These are phyloP conservation scores for Fomes fomentarius DNA, from an alignment of 1,284 basidiomycete genomes.

Conservation along the genomic window DNA sequence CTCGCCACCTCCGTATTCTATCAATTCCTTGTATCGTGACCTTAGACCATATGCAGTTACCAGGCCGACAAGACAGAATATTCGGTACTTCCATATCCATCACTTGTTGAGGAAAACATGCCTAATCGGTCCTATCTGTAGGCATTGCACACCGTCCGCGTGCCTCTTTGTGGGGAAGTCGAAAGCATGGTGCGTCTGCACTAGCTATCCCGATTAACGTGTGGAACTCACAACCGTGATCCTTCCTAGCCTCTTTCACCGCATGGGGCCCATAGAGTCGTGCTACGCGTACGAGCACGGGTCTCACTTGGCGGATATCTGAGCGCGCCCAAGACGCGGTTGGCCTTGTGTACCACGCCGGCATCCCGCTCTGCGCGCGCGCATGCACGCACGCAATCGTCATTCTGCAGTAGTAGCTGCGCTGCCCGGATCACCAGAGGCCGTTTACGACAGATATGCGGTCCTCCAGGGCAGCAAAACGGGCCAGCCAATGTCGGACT, in stretches of 20 bases:
- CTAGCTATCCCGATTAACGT: not conserved
- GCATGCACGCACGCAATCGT: not conserved
- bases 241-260: not conserved
- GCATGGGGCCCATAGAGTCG: not conserved
- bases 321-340: not conserved
- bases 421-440: not conserved
- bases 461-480: not conserved
- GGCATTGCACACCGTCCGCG: not conserved
- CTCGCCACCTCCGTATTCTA: too few species aligned
- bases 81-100: too few species aligned
- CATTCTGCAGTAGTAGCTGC: not conserved
- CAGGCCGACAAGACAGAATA: too few species aligned
- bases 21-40: too few species aligned
- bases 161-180: not conserved
- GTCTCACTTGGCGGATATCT: not conserved
- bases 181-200: not conserved
- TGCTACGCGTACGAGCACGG: not conserved
- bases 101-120: too few species aligned
- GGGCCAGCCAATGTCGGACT: not conserved
- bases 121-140: too few species aligned
- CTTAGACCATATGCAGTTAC: too few species aligned
- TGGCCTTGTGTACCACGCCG: not conserved
- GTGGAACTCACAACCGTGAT: not conserved
- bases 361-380: not conserved
- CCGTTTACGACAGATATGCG: not conserved